Evolutionary conservation across 345 rosid genomes (phyloP), one percentile per base, ranked within the genome.

Genomic region (Bretschneidera sinensis): DNA sequence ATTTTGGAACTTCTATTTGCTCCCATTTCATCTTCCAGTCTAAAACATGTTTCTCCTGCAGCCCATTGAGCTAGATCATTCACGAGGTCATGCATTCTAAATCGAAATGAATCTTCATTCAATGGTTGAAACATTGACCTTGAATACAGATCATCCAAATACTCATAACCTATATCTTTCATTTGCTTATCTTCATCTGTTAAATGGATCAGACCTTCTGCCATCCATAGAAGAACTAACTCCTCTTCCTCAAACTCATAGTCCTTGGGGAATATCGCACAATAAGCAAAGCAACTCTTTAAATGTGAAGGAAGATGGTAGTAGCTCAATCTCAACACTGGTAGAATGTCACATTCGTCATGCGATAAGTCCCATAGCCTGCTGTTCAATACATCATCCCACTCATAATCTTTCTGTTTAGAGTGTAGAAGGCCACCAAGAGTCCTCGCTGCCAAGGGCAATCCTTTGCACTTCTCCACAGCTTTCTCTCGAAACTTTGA

Each of bases 371-470:
- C 60, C 79, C 79, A 75, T 31, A 75, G 55, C 21, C 55, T 59
- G 55, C 62, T 70, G 0, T 50, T 23, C 20, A 62, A 23, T 51
- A 75, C 11, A 7, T 0, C 50, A 33, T 54, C 24, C 76, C 73
- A 75, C 0, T 43, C 63, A 0, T 50, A 18, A 6, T 2, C 25
- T 4, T 34, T 17, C 15, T 10, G 43, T 20, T 62, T 54, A 0
- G 39, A 11, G 0, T 64, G 60, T 17, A 75, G 23, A 17, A 75
- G 24, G 1, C 79, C 71, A 14, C 69, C 75, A 0, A 75, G 34
- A 0, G 65, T 45, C 24, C 69, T 72, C 0, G 61, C 74, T 0
- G 71, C 80, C 57, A 77, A 59, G 5, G 78, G 78, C 51, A 73
- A 47, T 11, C 75, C 75, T 23, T 48, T 21, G 50, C 80, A 72